phyloP scores from a whole-genome alignment of 2,329 filamentous ascomycete species.

The Diplodia sapinea region DNA sequence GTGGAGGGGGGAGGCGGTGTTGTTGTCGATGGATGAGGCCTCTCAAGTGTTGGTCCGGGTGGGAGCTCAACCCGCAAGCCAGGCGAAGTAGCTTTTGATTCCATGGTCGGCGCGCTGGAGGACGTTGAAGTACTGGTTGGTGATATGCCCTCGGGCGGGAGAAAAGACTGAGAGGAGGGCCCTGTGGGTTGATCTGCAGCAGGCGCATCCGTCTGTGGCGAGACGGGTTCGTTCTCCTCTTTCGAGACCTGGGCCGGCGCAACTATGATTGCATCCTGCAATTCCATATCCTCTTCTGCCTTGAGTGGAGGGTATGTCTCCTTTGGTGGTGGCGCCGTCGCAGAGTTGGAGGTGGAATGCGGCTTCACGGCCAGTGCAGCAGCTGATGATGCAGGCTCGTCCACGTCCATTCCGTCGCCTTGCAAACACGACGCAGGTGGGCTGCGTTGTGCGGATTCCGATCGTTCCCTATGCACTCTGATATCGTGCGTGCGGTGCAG shows the following conservation, averaged over 20 bases:
- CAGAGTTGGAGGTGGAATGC: constrained; percentile 37
- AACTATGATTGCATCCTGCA: constrained; percentile 50
- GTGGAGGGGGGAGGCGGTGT: constrained; percentile 34
- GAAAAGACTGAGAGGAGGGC: constrained; percentile 38
- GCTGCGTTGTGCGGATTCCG: constrained; percentile 43
- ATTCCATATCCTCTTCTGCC: constrained; percentile 51
- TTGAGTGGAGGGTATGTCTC: constrained; percentile 30
- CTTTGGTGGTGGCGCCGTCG: constrained; percentile 29
- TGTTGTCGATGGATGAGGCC: constrained; percentile 31
- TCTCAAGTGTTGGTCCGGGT: constrained; percentile 38
- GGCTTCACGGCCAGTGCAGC: constrained; percentile 7
- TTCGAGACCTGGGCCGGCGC: not conserved
- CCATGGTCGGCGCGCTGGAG: constrained; percentile 6
- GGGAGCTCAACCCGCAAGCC: constrained; percentile 43
- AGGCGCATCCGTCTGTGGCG: constrained; percentile 32
- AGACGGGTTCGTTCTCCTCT: constrained; percentile 20
- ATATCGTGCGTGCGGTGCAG: constrained; percentile 48
- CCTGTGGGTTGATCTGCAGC: constrained; percentile 37
- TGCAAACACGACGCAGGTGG: not conserved
- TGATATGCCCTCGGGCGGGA: constrained; percentile 40
- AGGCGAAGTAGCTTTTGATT: constrained; percentile 33
- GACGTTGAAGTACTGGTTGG: constrained; percentile 25
- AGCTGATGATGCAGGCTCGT: constrained; percentile 10
- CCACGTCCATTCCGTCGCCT: constrained; percentile 28
- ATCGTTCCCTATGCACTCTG: constrained; percentile 45